These are phyloP conservation scores for Fusarium mexicanum DNA, from an alignment of 2,329 filamentous ascomycete species.

Conservation along the genomic window DNA sequence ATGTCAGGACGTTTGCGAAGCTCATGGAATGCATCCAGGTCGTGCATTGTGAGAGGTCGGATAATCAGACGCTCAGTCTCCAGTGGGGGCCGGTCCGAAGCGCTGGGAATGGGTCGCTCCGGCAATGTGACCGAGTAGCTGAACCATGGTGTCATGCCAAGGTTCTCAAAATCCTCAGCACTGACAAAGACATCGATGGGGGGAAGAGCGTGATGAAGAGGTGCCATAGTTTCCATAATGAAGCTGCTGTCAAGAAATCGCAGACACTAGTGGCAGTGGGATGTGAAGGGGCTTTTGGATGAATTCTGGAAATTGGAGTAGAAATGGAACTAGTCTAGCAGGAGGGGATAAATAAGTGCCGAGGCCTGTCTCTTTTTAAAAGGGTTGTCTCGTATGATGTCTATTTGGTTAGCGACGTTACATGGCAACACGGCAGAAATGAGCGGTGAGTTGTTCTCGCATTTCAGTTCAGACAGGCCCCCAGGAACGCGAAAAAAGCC, in stretches of 20 bases:
- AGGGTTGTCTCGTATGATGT: slow-evolving; percentile 15
- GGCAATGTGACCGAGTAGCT: slow-evolving; percentile 33
- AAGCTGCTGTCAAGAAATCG: not conserved
- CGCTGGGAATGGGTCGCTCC: slow-evolving; percentile 15
- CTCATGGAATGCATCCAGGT: slow-evolving; percentile 29
- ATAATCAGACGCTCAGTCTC: slow-evolving; percentile 28
- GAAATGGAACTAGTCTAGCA: not conserved
- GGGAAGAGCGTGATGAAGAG: slow-evolving; percentile 10
- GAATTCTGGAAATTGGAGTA: not conserved
- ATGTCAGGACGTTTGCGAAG: slow-evolving; percentile 12
- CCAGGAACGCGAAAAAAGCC: slow-evolving; percentile 20
- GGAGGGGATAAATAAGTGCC: slow-evolving; percentile 6
- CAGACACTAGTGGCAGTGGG: not conserved
- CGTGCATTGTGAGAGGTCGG: slow-evolving; percentile 20
- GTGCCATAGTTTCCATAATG: slow-evolving; percentile 32
- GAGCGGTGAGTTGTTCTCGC: slow-evolving; percentile 22
- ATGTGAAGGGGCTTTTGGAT: not conserved
- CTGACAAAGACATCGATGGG: slow-evolving; percentile 5
- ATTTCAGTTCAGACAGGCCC: not conserved
- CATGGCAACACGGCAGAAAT: slow-evolving; percentile 27
- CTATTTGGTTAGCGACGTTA: slow-evolving; percentile 18
- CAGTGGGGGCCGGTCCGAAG: slow-evolving; percentile 19
- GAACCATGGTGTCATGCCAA: slow-evolving; percentile 35
- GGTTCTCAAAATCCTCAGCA: slow-evolving; percentile 12
- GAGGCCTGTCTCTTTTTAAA: slow-evolving; percentile 10